Conservation (phyloP, 805 yeast genomes). For the Yamadazyma endophytica region DNA sequence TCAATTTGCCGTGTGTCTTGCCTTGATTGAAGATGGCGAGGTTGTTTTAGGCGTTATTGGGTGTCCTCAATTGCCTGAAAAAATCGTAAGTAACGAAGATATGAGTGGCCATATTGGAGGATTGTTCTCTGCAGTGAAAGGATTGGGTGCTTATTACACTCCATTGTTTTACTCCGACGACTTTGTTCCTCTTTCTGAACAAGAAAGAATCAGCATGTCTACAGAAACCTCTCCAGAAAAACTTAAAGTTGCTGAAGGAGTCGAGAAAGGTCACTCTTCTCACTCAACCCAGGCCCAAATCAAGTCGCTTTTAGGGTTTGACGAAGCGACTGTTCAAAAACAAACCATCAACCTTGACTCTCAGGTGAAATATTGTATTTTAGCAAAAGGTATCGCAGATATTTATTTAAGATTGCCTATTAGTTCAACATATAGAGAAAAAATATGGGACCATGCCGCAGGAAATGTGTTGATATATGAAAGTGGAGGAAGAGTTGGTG, state of each 20-base stretch:
- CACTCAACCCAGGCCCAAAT: conserved; percentile 80
- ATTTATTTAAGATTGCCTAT: conserved; percentile 86
- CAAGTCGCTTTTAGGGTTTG: conserved; percentile 51
- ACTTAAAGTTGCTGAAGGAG: conserved; percentile 83
- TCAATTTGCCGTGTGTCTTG: conserved; percentile 95
- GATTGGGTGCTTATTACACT: conserved; percentile 62
- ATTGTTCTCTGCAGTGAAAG: conserved; percentile 63
- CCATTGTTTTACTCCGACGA: conserved; percentile 30
- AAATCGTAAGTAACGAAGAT: conserved; percentile 32
- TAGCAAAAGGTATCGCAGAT: conserved; percentile 90
- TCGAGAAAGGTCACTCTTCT: conserved; percentile 91
- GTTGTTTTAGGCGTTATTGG: conserved; percentile 93
- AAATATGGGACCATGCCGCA: conserved; percentile 99
- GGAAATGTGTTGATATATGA: conserved; percentile 84
- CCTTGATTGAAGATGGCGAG: conserved; percentile 78
- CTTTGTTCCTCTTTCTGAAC: conserved; percentile 31
- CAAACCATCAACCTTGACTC: conserved; percentile 82
- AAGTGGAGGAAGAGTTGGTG: conserved; percentile 89
- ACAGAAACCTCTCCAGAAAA: conserved; percentile 41
- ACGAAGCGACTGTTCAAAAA: conserved; percentile 48
- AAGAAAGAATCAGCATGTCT: conserved; percentile 48
- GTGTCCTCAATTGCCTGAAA: conserved; percentile 82
- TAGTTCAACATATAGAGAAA: conserved; percentile 72
- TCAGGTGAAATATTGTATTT: conserved; percentile 91
- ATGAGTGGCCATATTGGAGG: conserved; percentile 55